Base-by-base conservation (phyloP, 441 rosid genomes). In the Bocquillonia castaneifolia region DNA sequence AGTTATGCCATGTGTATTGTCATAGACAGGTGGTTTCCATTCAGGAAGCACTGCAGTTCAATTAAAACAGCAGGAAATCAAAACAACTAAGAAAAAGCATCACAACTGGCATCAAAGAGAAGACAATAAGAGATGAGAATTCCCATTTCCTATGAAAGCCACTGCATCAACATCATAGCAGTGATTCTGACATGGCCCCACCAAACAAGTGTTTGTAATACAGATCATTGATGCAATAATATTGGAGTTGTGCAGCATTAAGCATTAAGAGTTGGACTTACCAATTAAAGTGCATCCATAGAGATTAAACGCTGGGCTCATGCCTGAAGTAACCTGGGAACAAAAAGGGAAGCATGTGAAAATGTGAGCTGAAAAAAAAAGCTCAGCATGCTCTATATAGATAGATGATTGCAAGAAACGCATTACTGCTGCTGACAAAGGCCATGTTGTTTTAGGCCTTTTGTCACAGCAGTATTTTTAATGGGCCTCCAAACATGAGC, bases 21-120 rank as follows among this genome's bases (percentile, higher is more conserved):
- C 96, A 78, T 92, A 92, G 7, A 92, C 91, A n/a, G 96, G 93
- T 60, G 96, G 91, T 76, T 92, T 92, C 96, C 96, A 90, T 69
- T 92, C 98, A 3, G 95, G 79, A 72, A 92, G 96, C 64, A 92
- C 96, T 92, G 85, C 77, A 79, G 67, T 72, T 70, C 54, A 29
- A 45, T 73, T 32, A 60, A 51, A 42, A n/a, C n/a, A n/a, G n/a
- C 26, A 12, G 40, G 18, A 37, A 63, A 54, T 9, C n/a, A n/a
- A n/a, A n/a, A 23, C 32, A 54, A 67, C 56, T 45, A 52, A 40
- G 59, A 55, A 62, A 58, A 48, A 44, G 32, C 48, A 15, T 22
- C 32, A 64, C n/a, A 7, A 36, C 6, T 10, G 5, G 15, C 31
- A 55, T 26, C 51, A 31, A 37, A 20, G 17, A 23, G 13, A 18